Conservation (phyloP, 2,329 filamentous ascomycete genomes). For the Paramyrothecium sp. region DNA sequence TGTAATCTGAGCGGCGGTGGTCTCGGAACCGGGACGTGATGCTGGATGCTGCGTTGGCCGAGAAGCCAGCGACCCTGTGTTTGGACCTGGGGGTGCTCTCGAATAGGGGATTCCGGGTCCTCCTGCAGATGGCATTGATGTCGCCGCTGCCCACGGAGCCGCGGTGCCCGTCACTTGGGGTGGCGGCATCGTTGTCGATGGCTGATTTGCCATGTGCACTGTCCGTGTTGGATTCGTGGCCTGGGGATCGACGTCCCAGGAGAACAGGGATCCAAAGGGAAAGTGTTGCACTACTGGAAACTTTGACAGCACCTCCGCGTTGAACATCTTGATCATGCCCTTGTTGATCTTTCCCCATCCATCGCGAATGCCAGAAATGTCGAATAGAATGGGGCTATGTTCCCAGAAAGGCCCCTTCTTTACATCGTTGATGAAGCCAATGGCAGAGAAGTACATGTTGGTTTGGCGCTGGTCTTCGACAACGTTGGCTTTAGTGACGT, state of each 20-base stretch:
- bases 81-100: conserved; percentile 28
- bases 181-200: conserved; percentile 24
- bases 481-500: conserved; percentile 62
- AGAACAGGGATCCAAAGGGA: conserved; percentile 76
- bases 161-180: conserved; percentile 31
- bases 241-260: conserved; percentile 68
- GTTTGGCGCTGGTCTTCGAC: conserved; percentile 63
- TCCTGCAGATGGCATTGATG: conserved; percentile 33
- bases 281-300: conserved; percentile 99
- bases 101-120: conserved; percentile 39
- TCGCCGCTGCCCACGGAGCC: conserved; percentile 43
- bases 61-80: conserved; percentile 18
- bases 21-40: conserved; percentile 17
- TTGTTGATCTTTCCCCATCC: conserved; percentile 99
- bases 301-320: conserved; percentile 92
- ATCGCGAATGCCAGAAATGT: conserved; percentile 85
- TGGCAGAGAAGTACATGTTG: conserved; percentile 92
- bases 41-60: conserved; percentile 13
- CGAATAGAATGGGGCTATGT: conserved; percentile 90
- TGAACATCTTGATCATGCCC: conserved; percentile 99
- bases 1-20: conserved; percentile 35
- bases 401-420: conserved; percentile 97
- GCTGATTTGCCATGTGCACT: conserved; percentile 58
- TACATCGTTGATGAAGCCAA: conserved; percentile 96
- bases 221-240: conserved; percentile 48